Base-by-base conservation (phyloP, 805 yeast genomes). In the Wickerhamiella qilinensis region DNA sequence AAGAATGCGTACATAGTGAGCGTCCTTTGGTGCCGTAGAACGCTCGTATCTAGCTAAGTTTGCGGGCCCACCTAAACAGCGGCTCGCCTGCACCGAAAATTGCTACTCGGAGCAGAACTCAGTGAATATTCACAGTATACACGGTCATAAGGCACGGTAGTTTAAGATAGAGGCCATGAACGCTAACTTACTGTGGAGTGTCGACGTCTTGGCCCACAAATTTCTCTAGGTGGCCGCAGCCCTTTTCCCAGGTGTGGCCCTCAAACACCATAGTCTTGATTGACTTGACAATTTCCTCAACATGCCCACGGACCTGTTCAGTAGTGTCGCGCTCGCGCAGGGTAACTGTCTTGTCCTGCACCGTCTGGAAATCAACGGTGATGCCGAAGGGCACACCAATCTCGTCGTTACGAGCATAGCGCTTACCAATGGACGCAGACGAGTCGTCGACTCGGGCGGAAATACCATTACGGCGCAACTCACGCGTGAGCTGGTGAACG, bases 311-410 rank as follows among this genome's bases (percentile, higher is more conserved):
- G 36, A 86, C 94, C 69, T 88, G 98, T 59, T 76, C 79, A 27
- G 97, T 91, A 40, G 93, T 71, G 62, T 88, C 98, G 69, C 98
- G 82, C 64, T 88, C 97, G 71, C 98, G 83, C 56, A 88, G 69
- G 27, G 98, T 88, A 48, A 88, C 81, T 12, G 95, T 77, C 37
- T 73, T 73, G 57, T 88, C 96, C 57, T 78, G 73, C 45, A 81
- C 72, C 39, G 94, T 77, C 47, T 88, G 96, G 60, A 91, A 88
- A 62, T 88, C 98, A 52, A 88, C 80, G 47, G 98, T 88, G 62
- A 88, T 75, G 60, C 98, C 98, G 58, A 91, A 91, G 51, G 98
- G 98, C 39, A 97, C 91, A 62, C 98, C 98, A 56, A 88, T 71
- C 67, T 88, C 98, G 63, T 88, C 98, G 61, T 88, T 88, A 68